Conservation (phyloP, 192 early-diverging fungal genomes). For the Backusella australiensis region DNA sequence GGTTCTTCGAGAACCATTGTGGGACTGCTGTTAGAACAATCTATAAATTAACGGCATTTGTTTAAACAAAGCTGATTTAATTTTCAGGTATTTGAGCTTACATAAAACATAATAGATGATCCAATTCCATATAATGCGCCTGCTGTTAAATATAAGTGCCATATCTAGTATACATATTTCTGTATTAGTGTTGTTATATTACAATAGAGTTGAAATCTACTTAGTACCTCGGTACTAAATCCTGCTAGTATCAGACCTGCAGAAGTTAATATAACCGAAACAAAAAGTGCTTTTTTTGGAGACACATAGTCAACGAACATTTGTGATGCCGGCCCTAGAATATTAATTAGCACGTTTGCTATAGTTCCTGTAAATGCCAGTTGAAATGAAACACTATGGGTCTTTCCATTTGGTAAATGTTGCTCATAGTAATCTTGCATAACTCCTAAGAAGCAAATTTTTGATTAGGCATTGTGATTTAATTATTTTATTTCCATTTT, state of each 20-base stretch:
- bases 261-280: slow-evolving; percentile 2
- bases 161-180: slow-evolving; percentile 37
- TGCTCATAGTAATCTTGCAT: slow-evolving; percentile 28
- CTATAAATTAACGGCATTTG: not conserved
- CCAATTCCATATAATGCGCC: slow-evolving; percentile 45
- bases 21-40: slow-evolving; percentile 23
- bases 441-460: slow-evolving; percentile 9
- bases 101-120: slow-evolving; percentile 19
- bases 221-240: slow-evolving; percentile 21
- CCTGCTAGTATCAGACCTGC: slow-evolving; percentile 21
- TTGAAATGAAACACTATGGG: not conserved
- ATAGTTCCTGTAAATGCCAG: slow-evolving; percentile 26
- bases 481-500: not conserved
- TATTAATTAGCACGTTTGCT: slow-evolving; percentile 23
- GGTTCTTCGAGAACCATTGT: slow-evolving; percentile 66
- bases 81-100: slow-evolving; percentile 7
- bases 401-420: not conserved
- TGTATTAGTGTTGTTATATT: not conserved
- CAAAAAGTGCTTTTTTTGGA: slow-evolving; percentile 1
- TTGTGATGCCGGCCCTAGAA: slow-evolving; percentile 16
- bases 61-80: not conserved
- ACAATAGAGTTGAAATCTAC: not conserved
- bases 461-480: not conserved
- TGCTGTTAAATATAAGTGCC: slow-evolving; percentile 44
- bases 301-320: slow-evolving; percentile 2